Conservation (phyloP, 164 flowering plant genomes). For the Kingdonia uniflora region DNA sequence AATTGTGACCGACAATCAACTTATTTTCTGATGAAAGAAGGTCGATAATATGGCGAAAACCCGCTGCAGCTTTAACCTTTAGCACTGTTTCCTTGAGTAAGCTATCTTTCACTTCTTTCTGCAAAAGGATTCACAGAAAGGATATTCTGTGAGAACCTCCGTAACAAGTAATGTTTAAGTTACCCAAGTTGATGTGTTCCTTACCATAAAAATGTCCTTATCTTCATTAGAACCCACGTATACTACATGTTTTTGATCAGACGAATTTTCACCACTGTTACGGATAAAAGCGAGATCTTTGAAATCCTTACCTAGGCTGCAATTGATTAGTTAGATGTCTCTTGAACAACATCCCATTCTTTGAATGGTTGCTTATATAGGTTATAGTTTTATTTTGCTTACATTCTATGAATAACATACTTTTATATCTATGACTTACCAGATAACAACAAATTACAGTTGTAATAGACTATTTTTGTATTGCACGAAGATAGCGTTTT, state of each 20-base stretch:
- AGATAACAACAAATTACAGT: too few species aligned
- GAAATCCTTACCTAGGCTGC: too few species aligned
- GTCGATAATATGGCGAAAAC: constrained; percentile 90
- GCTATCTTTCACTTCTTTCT: constrained; percentile 57
- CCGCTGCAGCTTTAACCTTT: constrained; percentile 57
- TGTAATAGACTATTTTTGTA: too few species aligned
- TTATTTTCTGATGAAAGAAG: constrained; percentile 76
- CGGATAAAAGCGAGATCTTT: constrained; percentile 57
- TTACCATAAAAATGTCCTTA: constrained; percentile 56
- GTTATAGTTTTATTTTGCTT: too few species aligned
- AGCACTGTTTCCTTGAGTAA: constrained; percentile 26
- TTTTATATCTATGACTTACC: too few species aligned
- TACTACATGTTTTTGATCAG: constrained; percentile 39
- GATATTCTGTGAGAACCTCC: background rate
- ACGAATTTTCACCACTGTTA: constrained; percentile 27
- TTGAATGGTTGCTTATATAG: too few species aligned
- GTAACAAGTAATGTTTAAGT: background rate
- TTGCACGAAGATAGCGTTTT: too few species aligned
- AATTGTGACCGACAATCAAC: constrained; percentile 90
- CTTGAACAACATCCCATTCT: too few species aligned
- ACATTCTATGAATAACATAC: too few species aligned
- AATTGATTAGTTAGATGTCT: too few species aligned
- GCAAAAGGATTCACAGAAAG: constrained; percentile 11
- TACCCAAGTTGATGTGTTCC: constrained; percentile 11
- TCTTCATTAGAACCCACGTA: constrained; percentile 57